Conservation (phyloP, 495 filamentous ascomycete genomes). For the Hyaloscypha variabilis region DNA sequence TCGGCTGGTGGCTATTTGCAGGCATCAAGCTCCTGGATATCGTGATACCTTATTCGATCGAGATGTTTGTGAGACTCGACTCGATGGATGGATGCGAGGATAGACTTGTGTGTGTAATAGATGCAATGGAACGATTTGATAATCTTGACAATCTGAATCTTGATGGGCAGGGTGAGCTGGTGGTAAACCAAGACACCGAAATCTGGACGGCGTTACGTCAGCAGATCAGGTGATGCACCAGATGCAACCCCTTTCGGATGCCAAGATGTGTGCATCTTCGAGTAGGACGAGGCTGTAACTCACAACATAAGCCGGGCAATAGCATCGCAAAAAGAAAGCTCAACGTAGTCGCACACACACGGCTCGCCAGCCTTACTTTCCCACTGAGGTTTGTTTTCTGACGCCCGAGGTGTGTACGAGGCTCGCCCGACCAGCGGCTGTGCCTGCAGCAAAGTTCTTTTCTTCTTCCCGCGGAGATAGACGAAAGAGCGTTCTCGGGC, state of each 20-base stretch:
- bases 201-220: no score
- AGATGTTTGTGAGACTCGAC: not conserved
- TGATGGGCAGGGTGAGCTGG: no score
- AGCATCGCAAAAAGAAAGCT: not conserved
- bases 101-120: not conserved
- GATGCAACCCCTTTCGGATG: no score
- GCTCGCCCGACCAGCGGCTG: not conserved
- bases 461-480: not conserved
- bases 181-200: no score
- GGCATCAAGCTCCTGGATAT: constrained; percentile 19
- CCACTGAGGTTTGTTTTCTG: not conserved
- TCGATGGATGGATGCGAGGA: not conserved
- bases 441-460: not conserved
- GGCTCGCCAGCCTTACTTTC: constrained; percentile 11
- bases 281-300: not conserved
- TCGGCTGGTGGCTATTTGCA: constrained; percentile 5
- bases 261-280: no score
- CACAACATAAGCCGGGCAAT: not conserved
- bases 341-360: constrained; percentile 2
- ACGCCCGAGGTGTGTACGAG: not conserved
- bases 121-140: not conserved
- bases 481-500: not conserved
- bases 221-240: no score
- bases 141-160: no score
- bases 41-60: constrained; percentile 6